These are phyloP conservation scores for Physaria fendleri DNA, from an alignment of 345 rosid species.

Conservation along the genomic window DNA sequence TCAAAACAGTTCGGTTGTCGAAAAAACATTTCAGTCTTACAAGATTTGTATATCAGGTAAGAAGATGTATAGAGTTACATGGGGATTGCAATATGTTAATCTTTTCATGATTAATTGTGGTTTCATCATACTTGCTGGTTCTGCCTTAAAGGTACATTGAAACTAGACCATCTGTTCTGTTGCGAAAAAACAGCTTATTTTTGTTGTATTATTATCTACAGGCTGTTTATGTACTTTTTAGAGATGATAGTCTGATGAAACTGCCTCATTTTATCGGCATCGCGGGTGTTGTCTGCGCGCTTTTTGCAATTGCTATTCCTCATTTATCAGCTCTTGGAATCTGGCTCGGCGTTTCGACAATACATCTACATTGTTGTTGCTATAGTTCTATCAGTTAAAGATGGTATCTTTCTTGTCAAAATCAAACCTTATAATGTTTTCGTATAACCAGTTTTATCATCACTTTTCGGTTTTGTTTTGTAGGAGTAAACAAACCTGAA, in stretches of 20 bases:
- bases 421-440: not conserved
- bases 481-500: conserved; percentile 59
- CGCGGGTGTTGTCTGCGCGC: conserved; percentile 45
- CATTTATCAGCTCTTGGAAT: conserved; percentile 76
- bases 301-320: conserved; percentile 77
- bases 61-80: conserved; percentile 31
- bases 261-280: conserved; percentile 51
- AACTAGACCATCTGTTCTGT: not conserved
- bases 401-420: conserved; percentile 42
- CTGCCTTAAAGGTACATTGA: conserved; percentile 33
- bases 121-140: conserved; percentile 48
- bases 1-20: not conserved
- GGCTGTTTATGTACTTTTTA: conserved; percentile 50
- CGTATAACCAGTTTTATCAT: not conserved
- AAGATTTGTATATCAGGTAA: conserved; percentile 13
- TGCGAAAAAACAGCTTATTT: not conserved
- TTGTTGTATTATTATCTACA: conserved; percentile 11
- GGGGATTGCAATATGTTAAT: conserved; percentile 50
- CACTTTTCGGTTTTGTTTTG: not conserved
- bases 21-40: not conserved
- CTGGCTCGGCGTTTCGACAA: conserved; percentile 80
- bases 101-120: conserved; percentile 55
- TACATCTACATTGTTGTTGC: conserved; percentile 60
- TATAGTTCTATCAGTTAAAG: conserved; percentile 45
- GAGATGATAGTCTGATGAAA: conserved; percentile 41